phyloP scores from a whole-genome alignment of 2,329 filamentous ascomycete species.

The Colletotrichum navitas region DNA sequence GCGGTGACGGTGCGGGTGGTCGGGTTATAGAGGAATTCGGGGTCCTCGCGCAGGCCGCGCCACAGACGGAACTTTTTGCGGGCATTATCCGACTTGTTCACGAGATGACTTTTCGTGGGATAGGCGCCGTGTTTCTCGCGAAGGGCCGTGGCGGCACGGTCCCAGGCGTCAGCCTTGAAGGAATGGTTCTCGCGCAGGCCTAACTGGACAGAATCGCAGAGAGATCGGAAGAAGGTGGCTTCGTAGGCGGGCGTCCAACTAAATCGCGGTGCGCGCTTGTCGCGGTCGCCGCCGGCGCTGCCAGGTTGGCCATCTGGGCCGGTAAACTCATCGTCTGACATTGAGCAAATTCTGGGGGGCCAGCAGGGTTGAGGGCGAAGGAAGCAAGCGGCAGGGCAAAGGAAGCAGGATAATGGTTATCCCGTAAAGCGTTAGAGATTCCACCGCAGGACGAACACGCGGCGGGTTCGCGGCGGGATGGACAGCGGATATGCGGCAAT shows the following conservation, averaged over 20 bases:
- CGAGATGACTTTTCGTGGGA: conserved; percentile 71
- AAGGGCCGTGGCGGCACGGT: conserved; percentile 66
- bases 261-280: conserved; percentile 63
- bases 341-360: conserved; percentile 35
- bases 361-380: conserved; percentile 39
- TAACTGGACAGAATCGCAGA: conserved; percentile 70
- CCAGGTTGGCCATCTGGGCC: conserved; percentile 37
- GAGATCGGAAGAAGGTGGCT: conserved; percentile 70
- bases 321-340: conserved; percentile 57
- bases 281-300: conserved; percentile 39
- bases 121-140: conserved; percentile 68
- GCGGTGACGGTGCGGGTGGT: conserved; percentile 65
- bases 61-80: conserved; percentile 73
- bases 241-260: conserved; percentile 72
- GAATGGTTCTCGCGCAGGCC: conserved; percentile 69
- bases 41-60: conserved; percentile 69
- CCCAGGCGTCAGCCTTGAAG: conserved; percentile 73
- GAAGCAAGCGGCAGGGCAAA: background rate
- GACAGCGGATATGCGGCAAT: conserved; percentile 6
- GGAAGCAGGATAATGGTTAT: conserved; percentile 14
- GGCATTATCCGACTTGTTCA: conserved; percentile 74
- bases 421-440: conserved; percentile 6
- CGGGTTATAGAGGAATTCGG: conserved; percentile 68
- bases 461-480: too few species aligned
- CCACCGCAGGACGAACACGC: background rate